Evolutionary conservation across 2,329 filamentous ascomycete species (phyloP), one percentile per base, ranked within the genome.

Genomic region (Falciphora oryzae): DNA sequence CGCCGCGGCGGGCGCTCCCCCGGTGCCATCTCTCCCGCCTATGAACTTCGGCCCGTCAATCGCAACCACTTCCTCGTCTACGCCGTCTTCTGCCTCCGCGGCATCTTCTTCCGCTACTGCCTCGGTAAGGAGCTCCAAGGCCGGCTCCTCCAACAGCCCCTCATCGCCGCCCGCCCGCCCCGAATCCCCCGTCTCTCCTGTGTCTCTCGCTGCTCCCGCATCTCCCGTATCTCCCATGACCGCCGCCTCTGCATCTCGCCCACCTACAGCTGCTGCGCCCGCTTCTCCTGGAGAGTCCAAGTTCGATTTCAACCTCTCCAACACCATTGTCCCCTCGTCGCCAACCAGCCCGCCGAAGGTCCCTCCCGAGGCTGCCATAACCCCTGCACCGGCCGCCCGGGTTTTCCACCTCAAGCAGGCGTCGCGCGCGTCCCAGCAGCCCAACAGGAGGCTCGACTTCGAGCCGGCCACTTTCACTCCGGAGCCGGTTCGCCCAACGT

Each of bases 21-120:
- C 70, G 4, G 71, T 73, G 10, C 70, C 65, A 10, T 57, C 63
- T 3, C 56, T 66, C 4, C 63, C 65, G 3, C 60, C 32, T 7
- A 61, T 65, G 62, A 53, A 25, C 62, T 59, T 59, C 7, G 35
- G 27, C 27, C 31, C 57, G 25, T 22, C 57, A 4, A 29, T 53
- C 25, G 25, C 57, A n/a, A 11, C 27, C 14, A 18, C 14, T 44
- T 18, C 38, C n/a, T 38, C 25, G 29, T 63, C 62, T 22, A 32
- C 53, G 4, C 25, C 62, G 11, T 56, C 60, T 1, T 59, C 62
- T 8, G 35, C 62, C 4, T 50, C 62, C 4, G 58, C 62, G 7
- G 14, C n/a, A 10, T 16, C 31, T n/a, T 14, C 62, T 16, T 63
- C 62, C n/a, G 28, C 35, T 22, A 32, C 22, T n/a, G 25, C 50